Evolutionary conservation across 2,329 filamentous ascomycete genomes (phyloP).

Genomic region (Cladosporium sp.): DNA sequence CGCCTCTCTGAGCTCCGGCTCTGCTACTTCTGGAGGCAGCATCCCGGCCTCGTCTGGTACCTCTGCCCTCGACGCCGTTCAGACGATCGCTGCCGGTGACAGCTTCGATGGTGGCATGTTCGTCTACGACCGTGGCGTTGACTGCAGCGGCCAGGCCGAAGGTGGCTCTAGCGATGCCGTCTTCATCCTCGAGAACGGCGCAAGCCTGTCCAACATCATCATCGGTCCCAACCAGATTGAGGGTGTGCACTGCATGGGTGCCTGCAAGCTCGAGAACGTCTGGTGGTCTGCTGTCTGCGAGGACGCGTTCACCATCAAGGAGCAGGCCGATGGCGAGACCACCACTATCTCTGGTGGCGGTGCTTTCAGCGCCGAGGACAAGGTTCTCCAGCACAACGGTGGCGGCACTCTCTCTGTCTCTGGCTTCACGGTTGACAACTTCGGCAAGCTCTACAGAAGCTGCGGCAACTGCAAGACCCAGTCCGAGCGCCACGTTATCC

Average conservation of each 20-base stretch:
- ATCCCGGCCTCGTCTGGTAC: conserved; percentile 18
- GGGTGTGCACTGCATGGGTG: conserved; percentile 48
- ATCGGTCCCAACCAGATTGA: conserved; percentile 50
- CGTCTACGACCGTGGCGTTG: conserved; percentile 35
- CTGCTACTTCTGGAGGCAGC: conserved; percentile 13
- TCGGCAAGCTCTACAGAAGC: conserved; percentile 11
- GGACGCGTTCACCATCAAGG: conserved; percentile 32
- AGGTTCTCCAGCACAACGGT: conserved; percentile 20
- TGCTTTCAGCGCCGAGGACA: conserved; percentile 17
- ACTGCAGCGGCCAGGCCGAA: conserved; percentile 42
- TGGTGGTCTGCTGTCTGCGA: conserved; percentile 42
- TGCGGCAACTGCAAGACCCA: conserved; percentile 11
- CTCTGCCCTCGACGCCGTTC: conserved; percentile 15
- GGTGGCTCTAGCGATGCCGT: conserved; percentile 45
- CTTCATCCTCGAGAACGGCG: conserved; percentile 50
- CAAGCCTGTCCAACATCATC: conserved; percentile 50
- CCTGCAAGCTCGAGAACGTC: conserved; percentile 33
- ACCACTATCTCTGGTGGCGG: conserved; percentile 31
- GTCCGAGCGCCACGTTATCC: conserved; percentile 8
- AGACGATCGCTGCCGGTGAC: conserved; percentile 26
- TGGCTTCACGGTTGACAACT: conserved; percentile 10
- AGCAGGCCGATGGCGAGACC: conserved; percentile 18
- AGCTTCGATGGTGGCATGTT: conserved; percentile 16
- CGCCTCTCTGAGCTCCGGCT: conserved; percentile 2
- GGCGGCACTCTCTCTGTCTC: conserved; percentile 2